Evolutionary conservation across 1,284 basidiomycete genomes (phyloP), one percentile per base, ranked within the genome.

Genomic region (Sparassis latifolia): DNA sequence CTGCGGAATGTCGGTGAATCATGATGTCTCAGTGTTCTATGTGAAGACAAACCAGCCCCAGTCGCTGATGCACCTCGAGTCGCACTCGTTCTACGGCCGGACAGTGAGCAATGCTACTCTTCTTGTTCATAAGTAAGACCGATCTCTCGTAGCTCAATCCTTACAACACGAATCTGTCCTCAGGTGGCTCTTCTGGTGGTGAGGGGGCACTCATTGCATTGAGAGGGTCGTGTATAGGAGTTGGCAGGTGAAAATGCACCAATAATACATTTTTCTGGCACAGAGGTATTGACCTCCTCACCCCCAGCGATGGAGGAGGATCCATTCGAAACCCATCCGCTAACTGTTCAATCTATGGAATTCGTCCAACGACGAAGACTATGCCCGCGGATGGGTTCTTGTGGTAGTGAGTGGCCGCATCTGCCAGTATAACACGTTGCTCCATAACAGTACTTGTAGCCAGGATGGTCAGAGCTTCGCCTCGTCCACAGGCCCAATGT

Each of bases 141-240:
- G 35, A 37, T 12, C 7, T 37, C 35, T 37, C 7, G 1, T 37
- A 37, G 43, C 58, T 69, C 9, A 79, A 80, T 54, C 78, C 78
- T 2, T 62, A 66, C 62, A 79, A 80, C 54, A 70, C 71, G 1
- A 55, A 61, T 44, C 66, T 80, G 29, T 74, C 76, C 12, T 62
- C 74, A 2, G 82, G 82, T 20, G 82, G 82, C 10, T 78, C 75
- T 51, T 77, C 74, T 44, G 82, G 82, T 42, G 82, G 82, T 35
- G 85, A 88, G 65, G 78, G 81, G 41, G 82, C 83, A 3, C 65
- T 87, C 45, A 66, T 86, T 37, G 75, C 77, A 12, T 65, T 78
- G 49, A 71, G 72, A 30, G 83, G 81, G n/a, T 75, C 73, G 48
- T 69, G 72, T 29, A 54, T 85, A 37, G 83, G 83, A 2, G 68